Percentiles rank a stretch among this genome's conserved stretches.
Evolutionary conservation across 257 asterid genomes (phyloP).

Genomic region (Knoxia roxburghii): DNA sequence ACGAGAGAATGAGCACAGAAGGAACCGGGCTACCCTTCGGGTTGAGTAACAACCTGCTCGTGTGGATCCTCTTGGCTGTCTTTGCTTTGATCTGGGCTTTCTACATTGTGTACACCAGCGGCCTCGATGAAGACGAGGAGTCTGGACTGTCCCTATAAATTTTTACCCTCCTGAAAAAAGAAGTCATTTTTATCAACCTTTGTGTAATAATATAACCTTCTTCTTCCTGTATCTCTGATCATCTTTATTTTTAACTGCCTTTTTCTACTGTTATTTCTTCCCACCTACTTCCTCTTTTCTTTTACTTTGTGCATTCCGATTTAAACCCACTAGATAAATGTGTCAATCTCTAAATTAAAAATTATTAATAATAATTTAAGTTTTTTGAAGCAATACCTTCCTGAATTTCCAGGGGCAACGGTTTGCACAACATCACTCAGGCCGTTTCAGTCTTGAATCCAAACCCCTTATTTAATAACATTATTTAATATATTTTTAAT

Average conservation of each 20-base stretch:
- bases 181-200: conserved; percentile 3
- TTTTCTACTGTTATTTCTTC: neutral
- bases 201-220: conserved; percentile 15
- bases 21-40: conserved; percentile 97
- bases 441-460: no score
- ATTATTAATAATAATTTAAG: no score
- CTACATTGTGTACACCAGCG: conserved; percentile 46
- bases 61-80: conserved; percentile 75
- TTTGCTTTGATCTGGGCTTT: conserved; percentile 79
- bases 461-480: no score
- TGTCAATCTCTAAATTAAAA: no score
- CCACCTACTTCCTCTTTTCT: neutral
- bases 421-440: no score
- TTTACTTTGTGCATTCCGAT: neutral
- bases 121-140: conserved; percentile 87
- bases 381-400: no score
- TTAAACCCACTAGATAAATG: no score
- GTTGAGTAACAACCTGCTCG: conserved; percentile 80
- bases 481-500: no score
- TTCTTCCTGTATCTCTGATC: conserved; percentile 6
- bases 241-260: neutral
- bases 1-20: conserved; percentile 92
- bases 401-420: no score
- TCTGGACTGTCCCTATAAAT: conserved; percentile 78
- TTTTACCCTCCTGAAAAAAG: neutral